Percentiles rank a stretch among this genome's conserved stretches.
Conservation (phyloP, 345 rosid species). For the Ceriops decandra region DNA sequence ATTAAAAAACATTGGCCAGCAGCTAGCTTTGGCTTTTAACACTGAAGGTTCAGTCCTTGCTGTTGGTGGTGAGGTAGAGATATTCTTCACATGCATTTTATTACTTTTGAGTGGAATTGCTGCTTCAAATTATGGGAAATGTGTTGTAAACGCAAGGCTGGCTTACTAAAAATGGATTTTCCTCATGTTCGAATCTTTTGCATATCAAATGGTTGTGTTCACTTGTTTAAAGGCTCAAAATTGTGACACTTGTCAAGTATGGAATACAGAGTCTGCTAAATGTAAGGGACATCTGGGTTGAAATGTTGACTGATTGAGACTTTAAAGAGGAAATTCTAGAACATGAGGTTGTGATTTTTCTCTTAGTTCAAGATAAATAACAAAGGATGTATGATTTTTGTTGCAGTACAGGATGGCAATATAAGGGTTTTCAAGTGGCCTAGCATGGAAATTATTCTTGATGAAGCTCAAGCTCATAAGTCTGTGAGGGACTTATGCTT, state of each 20-base stretch:
- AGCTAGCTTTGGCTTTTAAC: conserved; percentile 64
- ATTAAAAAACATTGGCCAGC: conserved; percentile 67
- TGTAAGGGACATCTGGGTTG: neutral
- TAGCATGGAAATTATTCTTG: conserved; percentile 59
- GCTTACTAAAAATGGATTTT: neutral
- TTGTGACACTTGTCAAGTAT: neutral
- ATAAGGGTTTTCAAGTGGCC: conserved; percentile 92
- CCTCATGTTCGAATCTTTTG: neutral
- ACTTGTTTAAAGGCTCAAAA: neutral
- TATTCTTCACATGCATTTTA: conserved; percentile 2
- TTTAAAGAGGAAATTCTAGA: conserved; percentile 2
- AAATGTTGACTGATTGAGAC: neutral
- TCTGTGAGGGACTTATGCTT: conserved; percentile 65
- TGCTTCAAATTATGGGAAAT: neutral
- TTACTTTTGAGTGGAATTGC: neutral
- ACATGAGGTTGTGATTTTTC: neutral
- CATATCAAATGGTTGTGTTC: neutral
- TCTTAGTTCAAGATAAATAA: neutral
- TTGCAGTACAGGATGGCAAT: conserved; percentile 84
- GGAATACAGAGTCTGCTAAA: too few relatives aligned
- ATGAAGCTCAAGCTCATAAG: conserved; percentile 63
- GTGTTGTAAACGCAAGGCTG: neutral
- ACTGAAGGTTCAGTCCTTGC: conserved; percentile 68
- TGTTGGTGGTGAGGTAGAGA: conserved; percentile 77
- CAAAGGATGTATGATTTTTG: conserved; percentile 41